These are phyloP conservation scores for Asterionellopsis glacialis DNA, from an alignment of 108 stramenopile species.

Conservation along the genomic window DNA sequence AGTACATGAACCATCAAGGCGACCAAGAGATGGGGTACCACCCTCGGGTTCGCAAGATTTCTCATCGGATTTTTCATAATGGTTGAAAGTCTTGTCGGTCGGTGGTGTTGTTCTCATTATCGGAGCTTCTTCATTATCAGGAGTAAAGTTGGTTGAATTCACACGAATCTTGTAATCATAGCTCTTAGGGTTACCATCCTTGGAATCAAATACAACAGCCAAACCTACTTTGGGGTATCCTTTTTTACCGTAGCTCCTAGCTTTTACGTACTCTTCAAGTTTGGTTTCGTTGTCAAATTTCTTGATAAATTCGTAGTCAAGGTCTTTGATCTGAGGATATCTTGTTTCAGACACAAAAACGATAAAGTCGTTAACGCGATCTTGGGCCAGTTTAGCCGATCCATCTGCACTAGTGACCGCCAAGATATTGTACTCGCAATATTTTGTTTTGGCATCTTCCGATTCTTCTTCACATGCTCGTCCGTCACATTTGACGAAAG, in stretches of 20 bases:
- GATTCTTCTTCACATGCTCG: constrained; percentile 45
- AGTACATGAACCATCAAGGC: constrained; percentile 48
- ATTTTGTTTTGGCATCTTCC: constrained; percentile 48
- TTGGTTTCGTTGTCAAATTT: constrained; percentile 44
- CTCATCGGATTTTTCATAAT: constrained; percentile 34
- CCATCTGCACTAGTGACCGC: constrained; percentile 39
- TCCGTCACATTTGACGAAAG: constrained; percentile 72
- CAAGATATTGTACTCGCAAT: constrained; percentile 54
- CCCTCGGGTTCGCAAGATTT: constrained; percentile 33
- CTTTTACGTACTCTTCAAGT: constrained; percentile 49
- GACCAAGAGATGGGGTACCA: constrained; percentile 43
- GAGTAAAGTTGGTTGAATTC: constrained; percentile 75
- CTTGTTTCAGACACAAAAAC: constrained; percentile 32
- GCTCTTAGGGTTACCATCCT: constrained; percentile 25
- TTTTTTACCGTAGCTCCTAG: constrained; percentile 39
- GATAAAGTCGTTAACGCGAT: constrained; percentile 44
- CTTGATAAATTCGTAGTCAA: constrained; percentile 36
- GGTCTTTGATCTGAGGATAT: constrained; percentile 38
- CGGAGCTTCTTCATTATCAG: constrained; percentile 42
- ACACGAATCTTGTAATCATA: constrained; percentile 58
- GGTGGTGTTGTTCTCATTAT: constrained; percentile 47
- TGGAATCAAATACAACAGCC: constrained; percentile 47
- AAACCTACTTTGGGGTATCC: constrained; percentile 53
- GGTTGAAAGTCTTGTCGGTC: constrained; percentile 47
- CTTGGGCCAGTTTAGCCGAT: constrained; percentile 12